Evolutionary conservation across 2,329 filamentous ascomycete species (phyloP).

Genomic region (Microdochium nivale): DNA sequence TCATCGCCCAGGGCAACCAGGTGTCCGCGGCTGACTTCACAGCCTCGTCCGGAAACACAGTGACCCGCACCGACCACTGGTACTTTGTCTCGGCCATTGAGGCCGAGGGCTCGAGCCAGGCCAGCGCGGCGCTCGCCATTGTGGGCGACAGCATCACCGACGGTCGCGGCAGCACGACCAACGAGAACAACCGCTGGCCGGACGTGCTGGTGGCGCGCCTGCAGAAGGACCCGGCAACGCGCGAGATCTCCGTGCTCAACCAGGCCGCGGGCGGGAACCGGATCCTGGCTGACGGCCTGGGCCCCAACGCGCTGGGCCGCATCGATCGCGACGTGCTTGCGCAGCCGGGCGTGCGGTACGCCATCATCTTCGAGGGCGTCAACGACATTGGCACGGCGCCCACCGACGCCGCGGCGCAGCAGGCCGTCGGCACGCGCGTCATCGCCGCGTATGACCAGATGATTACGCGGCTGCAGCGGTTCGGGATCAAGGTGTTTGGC

Average conservation of each 20-base stretch:
- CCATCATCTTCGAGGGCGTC: conserved; percentile 53
- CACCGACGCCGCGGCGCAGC: conserved; percentile 31
- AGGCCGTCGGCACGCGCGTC: conserved; percentile 34
- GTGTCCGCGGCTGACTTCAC: conserved; percentile 31
- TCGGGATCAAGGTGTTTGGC: conserved; percentile 44
- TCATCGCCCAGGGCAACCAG: conserved; percentile 42
- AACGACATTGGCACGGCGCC: conserved; percentile 52
- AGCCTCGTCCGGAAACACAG: conserved; percentile 3
- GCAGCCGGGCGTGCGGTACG: conserved; percentile 44
- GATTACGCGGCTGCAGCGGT: conserved; percentile 38
- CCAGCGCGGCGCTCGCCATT: conserved; percentile 38
- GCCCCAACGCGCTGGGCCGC: conserved; percentile 47
- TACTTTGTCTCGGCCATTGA: conserved; percentile 53
- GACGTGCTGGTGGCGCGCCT: conserved; percentile 34
- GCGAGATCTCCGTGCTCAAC: conserved; percentile 42
- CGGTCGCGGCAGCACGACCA: conserved; percentile 49
- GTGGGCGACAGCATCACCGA: conserved; percentile 62
- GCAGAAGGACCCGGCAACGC: conserved; percentile 25
- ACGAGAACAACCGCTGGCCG: conserved; percentile 39
- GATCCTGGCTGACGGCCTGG: conserved; percentile 48
- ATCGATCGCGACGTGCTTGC: conserved; percentile 52
- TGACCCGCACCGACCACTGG: conserved; percentile 35
- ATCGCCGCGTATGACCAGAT: conserved; percentile 49
- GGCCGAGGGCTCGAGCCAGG: conserved; percentile 31
- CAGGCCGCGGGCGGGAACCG: conserved; percentile 57